Evolutionary conservation across 495 filamentous ascomycete species (phyloP).

Genomic region (Trichoderma gamsii): DNA sequence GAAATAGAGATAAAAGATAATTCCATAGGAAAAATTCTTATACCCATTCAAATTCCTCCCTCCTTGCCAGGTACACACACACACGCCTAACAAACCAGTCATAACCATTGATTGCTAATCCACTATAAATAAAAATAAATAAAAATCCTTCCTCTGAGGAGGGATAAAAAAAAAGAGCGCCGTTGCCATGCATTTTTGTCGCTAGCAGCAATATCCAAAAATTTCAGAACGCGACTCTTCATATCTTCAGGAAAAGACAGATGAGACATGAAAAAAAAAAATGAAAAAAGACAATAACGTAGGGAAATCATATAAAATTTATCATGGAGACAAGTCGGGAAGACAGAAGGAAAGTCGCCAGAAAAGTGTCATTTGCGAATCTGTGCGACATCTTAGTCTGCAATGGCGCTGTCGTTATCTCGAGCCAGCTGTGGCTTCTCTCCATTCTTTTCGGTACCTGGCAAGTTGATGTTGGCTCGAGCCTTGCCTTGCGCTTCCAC

Average conservation of each 20-base stretch:
- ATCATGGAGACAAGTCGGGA: too few species aligned
- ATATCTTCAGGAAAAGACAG: not conserved
- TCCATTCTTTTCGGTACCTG: conserved; percentile 20
- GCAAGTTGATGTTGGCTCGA: conserved; percentile 47
- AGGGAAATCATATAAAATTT: too few species aligned
- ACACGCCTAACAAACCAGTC: not conserved
- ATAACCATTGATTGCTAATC: not conserved
- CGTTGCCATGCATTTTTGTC: conserved; percentile 6
- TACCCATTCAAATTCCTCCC: not conserved
- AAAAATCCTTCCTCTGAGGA: not conserved
- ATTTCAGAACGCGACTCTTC: not conserved
- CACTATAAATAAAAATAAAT: not conserved
- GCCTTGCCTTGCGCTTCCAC: conserved; percentile 63
- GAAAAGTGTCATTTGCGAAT: not conserved
- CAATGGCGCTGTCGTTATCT: conserved; percentile 28
- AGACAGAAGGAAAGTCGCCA: not conserved
- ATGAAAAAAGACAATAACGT: too few species aligned
- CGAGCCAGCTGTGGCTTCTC: conserved; percentile 13
- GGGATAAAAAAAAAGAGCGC: conserved; percentile 7
- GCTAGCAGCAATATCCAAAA: not conserved
- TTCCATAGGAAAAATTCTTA: not conserved
- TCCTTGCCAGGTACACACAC: not conserved
- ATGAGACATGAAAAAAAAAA: not conserved
- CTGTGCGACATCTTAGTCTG: conserved; percentile 21
- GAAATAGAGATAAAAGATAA: not conserved